Evolutionary conservation across 768 basidiomycete species (phyloP).

Genomic region (Naganishia onofrii): DNA sequence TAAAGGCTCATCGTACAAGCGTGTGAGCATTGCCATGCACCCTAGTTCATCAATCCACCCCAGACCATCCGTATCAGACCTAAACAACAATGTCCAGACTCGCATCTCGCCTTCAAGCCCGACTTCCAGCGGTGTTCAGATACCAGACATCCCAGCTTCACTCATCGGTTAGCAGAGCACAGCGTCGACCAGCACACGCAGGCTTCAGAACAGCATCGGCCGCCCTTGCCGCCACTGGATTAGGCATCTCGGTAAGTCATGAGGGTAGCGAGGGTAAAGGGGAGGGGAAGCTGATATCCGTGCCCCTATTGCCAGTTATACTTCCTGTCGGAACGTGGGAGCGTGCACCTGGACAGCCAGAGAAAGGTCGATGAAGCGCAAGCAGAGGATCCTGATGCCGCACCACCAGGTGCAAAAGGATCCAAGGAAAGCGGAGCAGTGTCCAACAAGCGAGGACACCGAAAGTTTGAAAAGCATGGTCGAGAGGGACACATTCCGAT

Average conservation of each 20-base stretch:
- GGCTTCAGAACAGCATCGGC: not conserved
- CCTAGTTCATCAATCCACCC: not conserved
- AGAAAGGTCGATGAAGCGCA: conserved; percentile 13
- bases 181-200: not conserved
- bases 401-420: conserved; percentile 15
- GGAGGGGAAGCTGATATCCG: not conserved
- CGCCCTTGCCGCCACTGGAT: conserved; percentile 3
- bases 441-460: conserved; percentile 1
- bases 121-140: not conserved
- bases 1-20: too few species aligned
- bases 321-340: not conserved
- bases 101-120: not conserved
- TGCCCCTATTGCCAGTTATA: not conserved
- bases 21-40: too few species aligned
- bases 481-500: conserved; percentile 12
- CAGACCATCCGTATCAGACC: not conserved
- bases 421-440: conserved; percentile 5
- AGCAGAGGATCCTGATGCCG: conserved; percentile 18
- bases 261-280: not conserved
- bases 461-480: not conserved
- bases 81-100: not conserved
- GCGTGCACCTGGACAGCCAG: conserved; percentile 12
- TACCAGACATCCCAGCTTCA: not conserved
- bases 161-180: not conserved
- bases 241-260: conserved; percentile 5